A percentile compares a stretch with the other conserved stretches of the same genome.
These are phyloP conservation scores for Pelargonium nanum DNA, from an alignment of 345 rosid genomes.

Conservation along the genomic window DNA sequence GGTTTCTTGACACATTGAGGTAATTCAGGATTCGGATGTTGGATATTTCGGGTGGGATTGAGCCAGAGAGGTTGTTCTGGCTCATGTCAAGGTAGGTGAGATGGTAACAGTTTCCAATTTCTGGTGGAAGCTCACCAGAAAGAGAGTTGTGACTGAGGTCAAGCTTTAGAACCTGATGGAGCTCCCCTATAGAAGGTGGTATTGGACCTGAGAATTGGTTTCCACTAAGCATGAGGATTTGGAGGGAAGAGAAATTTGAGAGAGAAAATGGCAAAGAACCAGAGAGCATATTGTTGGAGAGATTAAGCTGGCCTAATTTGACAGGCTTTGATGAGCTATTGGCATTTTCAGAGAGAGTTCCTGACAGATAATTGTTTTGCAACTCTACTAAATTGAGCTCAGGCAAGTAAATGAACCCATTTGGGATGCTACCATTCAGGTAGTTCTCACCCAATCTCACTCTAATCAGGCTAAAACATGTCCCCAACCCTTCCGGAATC, in stretches of 20 bases:
- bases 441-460: slow-evolving; percentile 75
- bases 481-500: slow-evolving; percentile 60
- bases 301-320: slow-evolving; percentile 47
- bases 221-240: slow-evolving; percentile 50
- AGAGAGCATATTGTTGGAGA: slow-evolving; percentile 60
- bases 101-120: slow-evolving; percentile 44
- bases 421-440: slow-evolving; percentile 62
- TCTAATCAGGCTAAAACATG: slow-evolving; percentile 49
- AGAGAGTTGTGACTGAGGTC: slow-evolving; percentile 73
- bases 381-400: slow-evolving; percentile 57
- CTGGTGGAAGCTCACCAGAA: slow-evolving; percentile 57
- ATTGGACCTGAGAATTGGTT: slow-evolving; percentile 64
- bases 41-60: slow-evolving; percentile 44
- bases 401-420: slow-evolving; percentile 61
- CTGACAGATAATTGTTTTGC: slow-evolving; percentile 61
- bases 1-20: slow-evolving; percentile 79
- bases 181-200: slow-evolving; percentile 52
- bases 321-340: slow-evolving; percentile 19
- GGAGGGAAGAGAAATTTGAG: slow-evolving; percentile 51
- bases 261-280: slow-evolving; percentile 64
- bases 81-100: slow-evolving; percentile 52
- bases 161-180: slow-evolving; percentile 37
- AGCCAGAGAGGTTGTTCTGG: slow-evolving; percentile 55
- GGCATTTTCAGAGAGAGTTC: slow-evolving; percentile 29
- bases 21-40: slow-evolving; percentile 54